A percentile compares a stretch with the other conserved stretches of the same genome.
These are phyloP conservation scores for Chaetomium fimeti DNA, from an alignment of 495 filamentous ascomycete genomes.

Conservation along the genomic window DNA sequence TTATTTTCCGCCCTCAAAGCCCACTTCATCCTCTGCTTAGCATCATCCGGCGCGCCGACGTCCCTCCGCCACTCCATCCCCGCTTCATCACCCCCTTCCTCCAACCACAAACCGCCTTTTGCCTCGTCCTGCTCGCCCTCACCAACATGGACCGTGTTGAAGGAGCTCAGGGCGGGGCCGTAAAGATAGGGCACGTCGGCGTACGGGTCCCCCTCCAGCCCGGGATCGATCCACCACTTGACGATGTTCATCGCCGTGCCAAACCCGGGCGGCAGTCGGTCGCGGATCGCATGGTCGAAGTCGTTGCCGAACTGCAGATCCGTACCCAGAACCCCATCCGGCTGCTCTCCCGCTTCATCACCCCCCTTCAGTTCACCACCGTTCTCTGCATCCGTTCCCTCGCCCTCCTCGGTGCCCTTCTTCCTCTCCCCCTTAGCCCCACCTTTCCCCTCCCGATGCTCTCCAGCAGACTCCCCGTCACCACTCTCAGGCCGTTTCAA, in stretches of 20 bases:
- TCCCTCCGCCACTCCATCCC: slow-evolving; percentile 51
- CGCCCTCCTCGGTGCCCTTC: not conserved
- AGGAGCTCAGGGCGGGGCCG: slow-evolving; percentile 68
- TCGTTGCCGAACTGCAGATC: slow-evolving; percentile 90
- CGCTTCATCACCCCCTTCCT: slow-evolving; percentile 67
- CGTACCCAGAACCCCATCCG: slow-evolving; percentile 52
- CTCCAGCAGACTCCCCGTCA: not conserved
- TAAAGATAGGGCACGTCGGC: slow-evolving; percentile 83
- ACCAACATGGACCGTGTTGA: slow-evolving; percentile 70
- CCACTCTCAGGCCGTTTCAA: slow-evolving; percentile 51
- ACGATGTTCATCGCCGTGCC: slow-evolving; percentile 74
- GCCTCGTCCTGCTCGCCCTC: slow-evolving; percentile 44
- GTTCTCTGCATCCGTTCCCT: not conserved
- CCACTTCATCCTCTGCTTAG: slow-evolving; percentile 59
- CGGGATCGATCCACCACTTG: slow-evolving; percentile 83
- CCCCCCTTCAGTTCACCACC: not conserved
- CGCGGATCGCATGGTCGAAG: slow-evolving; percentile 82
- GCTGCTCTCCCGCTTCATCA: not conserved
- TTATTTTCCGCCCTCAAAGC: slow-evolving; percentile 57
- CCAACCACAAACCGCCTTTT: slow-evolving; percentile 54
- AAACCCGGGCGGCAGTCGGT: slow-evolving; percentile 84
- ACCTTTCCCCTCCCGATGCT: not conserved
- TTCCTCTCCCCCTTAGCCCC: slow-evolving; percentile 8
- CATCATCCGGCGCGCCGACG: slow-evolving; percentile 52
- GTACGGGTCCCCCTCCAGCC: slow-evolving; percentile 82